These are phyloP conservation scores for Isabelozyma pseudorhagii DNA, from an alignment of 805 yeast species.

Conservation along the genomic window DNA sequence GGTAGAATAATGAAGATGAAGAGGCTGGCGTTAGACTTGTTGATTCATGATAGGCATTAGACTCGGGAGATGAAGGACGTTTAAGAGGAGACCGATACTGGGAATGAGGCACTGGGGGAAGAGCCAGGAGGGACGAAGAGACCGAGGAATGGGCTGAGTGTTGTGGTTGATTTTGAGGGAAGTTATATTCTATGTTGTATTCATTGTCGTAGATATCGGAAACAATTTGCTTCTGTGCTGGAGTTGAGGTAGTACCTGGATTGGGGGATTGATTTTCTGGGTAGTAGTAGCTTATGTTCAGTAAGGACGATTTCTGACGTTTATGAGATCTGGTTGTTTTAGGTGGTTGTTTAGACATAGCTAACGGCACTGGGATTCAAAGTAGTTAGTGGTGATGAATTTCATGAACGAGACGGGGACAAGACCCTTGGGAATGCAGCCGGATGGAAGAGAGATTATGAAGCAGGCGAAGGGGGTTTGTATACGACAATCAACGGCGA, in stretches of 20 bases:
- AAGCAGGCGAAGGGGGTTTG: too few relatives aligned
- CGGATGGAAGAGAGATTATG: too few relatives aligned
- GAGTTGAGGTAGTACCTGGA: conserved; percentile 1
- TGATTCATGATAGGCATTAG: background rate
- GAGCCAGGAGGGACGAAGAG: background rate
- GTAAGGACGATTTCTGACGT: conserved; percentile 35
- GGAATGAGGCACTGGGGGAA: background rate
- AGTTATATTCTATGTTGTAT: conserved; percentile 14
- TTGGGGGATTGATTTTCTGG: conserved; percentile 1
- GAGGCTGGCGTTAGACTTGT: background rate
- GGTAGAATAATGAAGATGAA: conserved; percentile 10
- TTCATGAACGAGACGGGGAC: background rate
- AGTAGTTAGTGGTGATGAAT: background rate
- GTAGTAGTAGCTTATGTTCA: conserved; percentile 28
- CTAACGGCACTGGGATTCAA: conserved; percentile 1
- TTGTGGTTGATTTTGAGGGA: conserved; percentile 9
- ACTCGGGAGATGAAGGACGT: background rate
- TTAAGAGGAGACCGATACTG: background rate
- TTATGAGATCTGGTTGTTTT: conserved; percentile 22
- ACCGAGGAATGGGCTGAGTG: background rate
- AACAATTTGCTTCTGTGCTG: conserved; percentile 4
- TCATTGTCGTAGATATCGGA: conserved; percentile 4
- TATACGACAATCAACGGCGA: too few relatives aligned
- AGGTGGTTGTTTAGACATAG: conserved; percentile 14
- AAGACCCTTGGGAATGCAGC: background rate